Evolutionary conservation across 129 eudicot genomes (phyloP).

Genomic region (Artemisia annua): DNA sequence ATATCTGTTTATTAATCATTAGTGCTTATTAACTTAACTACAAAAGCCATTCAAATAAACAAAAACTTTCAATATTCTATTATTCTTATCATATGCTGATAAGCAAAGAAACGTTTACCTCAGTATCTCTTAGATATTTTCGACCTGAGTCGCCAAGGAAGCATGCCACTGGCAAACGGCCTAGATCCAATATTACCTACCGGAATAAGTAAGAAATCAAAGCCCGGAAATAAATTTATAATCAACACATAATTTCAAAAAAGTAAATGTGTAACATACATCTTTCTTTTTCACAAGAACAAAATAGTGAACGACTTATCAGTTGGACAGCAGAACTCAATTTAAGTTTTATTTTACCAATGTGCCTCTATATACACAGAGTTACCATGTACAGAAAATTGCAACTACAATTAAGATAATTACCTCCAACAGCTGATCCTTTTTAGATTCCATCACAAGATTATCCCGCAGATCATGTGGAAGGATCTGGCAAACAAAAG

Average conservation of each 20-base stretch:
- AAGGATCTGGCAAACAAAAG: constrained; percentile 53
- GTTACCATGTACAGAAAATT: neutral
- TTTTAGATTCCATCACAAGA: constrained; percentile 47
- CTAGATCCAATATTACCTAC: constrained; percentile 75
- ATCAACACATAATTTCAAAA: neutral
- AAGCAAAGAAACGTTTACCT: constrained; percentile 40
- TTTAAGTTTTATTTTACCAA: no score
- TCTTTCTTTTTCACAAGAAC: neutral
- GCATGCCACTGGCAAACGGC: constrained; percentile 69
- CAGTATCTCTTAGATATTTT: constrained; percentile 55
- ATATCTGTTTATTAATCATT: no score
- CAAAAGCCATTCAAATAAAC: no score
- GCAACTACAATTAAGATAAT: neutral
- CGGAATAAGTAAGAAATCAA: constrained; percentile 19
- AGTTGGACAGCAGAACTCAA: neutral
- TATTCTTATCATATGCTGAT: neutral
- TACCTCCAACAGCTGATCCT: constrained; percentile 67
- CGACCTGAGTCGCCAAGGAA: constrained; percentile 55
- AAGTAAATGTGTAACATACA: neutral
- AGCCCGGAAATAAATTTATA: neutral
- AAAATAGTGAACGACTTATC: constrained; percentile 1
- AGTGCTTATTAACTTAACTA: no score
- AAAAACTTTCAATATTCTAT: neutral
- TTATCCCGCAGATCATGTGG: constrained; percentile 65
- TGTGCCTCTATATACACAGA: neutral